Percentiles rank a stretch among this genome's conserved stretches.
Evolutionary conservation across 1,139 yeast genomes (phyloP).

Genomic region (Blastobotrys malaysiensis): DNA sequence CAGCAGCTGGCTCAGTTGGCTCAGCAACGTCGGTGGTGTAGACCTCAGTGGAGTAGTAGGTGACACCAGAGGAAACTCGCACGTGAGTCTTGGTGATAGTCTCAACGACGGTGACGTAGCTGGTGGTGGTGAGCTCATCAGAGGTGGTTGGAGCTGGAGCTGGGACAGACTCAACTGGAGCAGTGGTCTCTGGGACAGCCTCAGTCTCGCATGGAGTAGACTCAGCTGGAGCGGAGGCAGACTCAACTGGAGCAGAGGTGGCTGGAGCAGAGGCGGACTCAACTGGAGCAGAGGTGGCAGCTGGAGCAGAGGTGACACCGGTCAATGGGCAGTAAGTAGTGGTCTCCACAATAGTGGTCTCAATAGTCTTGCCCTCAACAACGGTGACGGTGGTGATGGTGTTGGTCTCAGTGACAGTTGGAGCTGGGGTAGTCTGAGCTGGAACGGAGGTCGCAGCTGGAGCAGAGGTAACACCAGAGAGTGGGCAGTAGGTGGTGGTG

Average conservation of each 20-base stretch:
- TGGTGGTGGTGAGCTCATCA: conserved; percentile 7
- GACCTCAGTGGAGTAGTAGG: conserved; percentile 8
- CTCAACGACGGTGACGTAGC: conserved; percentile 6
- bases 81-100: conserved; percentile 13
- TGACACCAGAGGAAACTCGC: conserved; percentile 9
- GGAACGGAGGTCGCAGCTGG: conserved; percentile 6
- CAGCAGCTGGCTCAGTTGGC: conserved; percentile 4
- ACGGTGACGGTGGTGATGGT: conserved; percentile 9
- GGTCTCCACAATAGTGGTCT: conserved; percentile 3
- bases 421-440: conserved; percentile 3
- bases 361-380: conserved; percentile 6
- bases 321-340: conserved; percentile 14
- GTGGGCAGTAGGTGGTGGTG: conserved; percentile 13
- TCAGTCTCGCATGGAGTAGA: conserved; percentile 4
- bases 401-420: conserved; percentile 8
- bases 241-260: conserved; percentile 4
- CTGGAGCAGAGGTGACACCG: conserved; percentile 5
- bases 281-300: conserved; percentile 6
- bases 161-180: conserved; percentile 1
- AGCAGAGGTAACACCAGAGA: conserved; percentile 8
- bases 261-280: conserved; percentile 6
- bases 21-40: conserved; percentile 7
- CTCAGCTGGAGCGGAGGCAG: conserved; percentile 4
- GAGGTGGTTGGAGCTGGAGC: conserved; percentile 3
- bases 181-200: not conserved